Percentiles rank a stretch among this genome's conserved stretches.
Conservation (phyloP, 1,284 basidiomycete genomes). For the Moesziomyces globuligerus region DNA sequence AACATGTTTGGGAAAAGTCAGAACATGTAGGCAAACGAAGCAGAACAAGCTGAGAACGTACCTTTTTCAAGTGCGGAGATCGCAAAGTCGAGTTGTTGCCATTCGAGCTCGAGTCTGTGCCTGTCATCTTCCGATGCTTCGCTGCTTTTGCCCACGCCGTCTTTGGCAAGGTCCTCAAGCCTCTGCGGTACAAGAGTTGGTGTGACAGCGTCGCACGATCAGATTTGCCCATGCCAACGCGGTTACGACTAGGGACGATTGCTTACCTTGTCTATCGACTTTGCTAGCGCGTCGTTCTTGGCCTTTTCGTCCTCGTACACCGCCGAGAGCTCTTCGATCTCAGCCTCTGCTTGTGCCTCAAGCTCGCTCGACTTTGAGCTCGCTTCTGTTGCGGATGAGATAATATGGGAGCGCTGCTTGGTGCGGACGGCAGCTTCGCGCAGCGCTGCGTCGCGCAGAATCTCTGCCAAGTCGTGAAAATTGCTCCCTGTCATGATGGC, state of each 20-base stretch:
- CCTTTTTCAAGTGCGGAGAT: slow-evolving; percentile 32
- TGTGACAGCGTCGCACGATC: too few relatives aligned
- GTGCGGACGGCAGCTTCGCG: slow-evolving; percentile 37
- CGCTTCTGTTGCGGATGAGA: background rate
- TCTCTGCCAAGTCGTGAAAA: slow-evolving; percentile 27
- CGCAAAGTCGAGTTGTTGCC: slow-evolving; percentile 43
- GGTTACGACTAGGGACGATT: too few relatives aligned
- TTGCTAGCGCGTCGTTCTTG: slow-evolving; percentile 31
- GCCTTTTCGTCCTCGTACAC: slow-evolving; percentile 41
- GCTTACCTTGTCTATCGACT: slow-evolving; percentile 21
- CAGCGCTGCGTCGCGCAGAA: slow-evolving; percentile 31
- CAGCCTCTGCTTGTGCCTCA: slow-evolving; percentile 10
- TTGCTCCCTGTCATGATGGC: slow-evolving; percentile 26
- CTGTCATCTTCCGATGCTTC: slow-evolving; percentile 2
- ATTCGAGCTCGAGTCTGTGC: slow-evolving; percentile 22
- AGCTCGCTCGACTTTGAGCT: background rate
- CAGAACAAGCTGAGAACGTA: background rate
- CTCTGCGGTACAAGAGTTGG: slow-evolving; percentile 1
- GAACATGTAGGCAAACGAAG: too few relatives aligned
- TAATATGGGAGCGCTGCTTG: slow-evolving; percentile 30
- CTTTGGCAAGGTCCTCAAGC: slow-evolving; percentile 15
- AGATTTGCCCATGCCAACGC: too few relatives aligned
- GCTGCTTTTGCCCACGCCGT: background rate
- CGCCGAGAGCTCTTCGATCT: slow-evolving; percentile 27
- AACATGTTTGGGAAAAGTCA: background rate